A percentile compares a stretch with the other conserved stretches of the same genome.
Conservation (phyloP, 805 yeast genomes). For the Grigorovia yakushimaensis region DNA sequence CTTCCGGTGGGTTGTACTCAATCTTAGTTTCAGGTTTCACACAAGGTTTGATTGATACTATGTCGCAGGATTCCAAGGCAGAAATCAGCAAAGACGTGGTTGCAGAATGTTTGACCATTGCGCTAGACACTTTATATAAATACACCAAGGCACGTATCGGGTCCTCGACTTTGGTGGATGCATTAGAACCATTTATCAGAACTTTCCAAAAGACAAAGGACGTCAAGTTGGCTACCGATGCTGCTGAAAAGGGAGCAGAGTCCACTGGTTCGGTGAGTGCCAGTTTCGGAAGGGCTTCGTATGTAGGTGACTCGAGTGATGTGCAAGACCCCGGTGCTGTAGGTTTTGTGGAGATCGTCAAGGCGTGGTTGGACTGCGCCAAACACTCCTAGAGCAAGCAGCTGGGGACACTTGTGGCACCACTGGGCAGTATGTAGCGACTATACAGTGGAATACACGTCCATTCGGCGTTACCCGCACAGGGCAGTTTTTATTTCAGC, state of each 20-base stretch:
- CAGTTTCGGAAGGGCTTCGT: constrained; percentile 88
- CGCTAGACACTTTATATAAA: constrained; percentile 64
- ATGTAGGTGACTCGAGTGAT: constrained; percentile 63
- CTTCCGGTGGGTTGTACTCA: constrained; percentile 89
- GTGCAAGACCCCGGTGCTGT: constrained; percentile 94
- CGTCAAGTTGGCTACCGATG: constrained; percentile 49
- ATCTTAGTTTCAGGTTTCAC: constrained; percentile 75
- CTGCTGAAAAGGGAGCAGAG: constrained; percentile 70
- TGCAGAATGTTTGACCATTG: constrained; percentile 43
- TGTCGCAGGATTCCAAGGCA: constrained; percentile 16
- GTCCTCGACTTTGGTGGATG: constrained; percentile 82
- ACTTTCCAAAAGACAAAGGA: constrained; percentile 43
- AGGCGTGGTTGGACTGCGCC: constrained; percentile 18
- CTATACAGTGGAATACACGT: no score
- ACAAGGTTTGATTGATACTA: constrained; percentile 32
- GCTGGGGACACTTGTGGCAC: no score
- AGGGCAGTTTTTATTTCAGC: not conserved
- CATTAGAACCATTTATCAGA: constrained; percentile 78
- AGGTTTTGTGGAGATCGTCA: constrained; percentile 54
- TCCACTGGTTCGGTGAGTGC: constrained; percentile 68
- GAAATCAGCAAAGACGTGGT: constrained; percentile 29
- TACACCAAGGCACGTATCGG: constrained; percentile 87
- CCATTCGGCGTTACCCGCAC: not conserved
- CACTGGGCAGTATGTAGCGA: not conserved
- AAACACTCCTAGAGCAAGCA: no score